Evolutionary conservation across 441 rosid species (phyloP), one percentile per base, ranked within the genome.

Genomic region (Pelargonium citronellum): DNA sequence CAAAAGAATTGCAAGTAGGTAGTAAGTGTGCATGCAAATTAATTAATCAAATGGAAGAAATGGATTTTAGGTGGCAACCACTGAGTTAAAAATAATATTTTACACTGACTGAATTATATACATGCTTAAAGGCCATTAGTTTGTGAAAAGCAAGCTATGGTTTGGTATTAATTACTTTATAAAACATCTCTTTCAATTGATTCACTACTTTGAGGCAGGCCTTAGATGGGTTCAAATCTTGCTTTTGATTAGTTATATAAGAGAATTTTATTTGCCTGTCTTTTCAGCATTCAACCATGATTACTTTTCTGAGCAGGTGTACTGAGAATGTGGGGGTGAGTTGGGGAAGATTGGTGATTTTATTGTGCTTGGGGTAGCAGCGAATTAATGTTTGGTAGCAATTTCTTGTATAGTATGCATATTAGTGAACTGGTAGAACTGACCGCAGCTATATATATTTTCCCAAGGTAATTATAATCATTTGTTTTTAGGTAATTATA

Each of bases 11-110:
- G 24, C 3, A 16, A 57, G 24, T 67, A 24, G 24, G 20, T 16
- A 64, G 8, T 17, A 62, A 15, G 6, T 4, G 16, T n/a, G 11
- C 17, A 39, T 16, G 34, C 16, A 30, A 11, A 19, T 5, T 10
- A 5, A 24, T 24, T 69, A 30, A 47, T 73, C 15, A 19, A 63
- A 24, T 43, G 58, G 62, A 22, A 55, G 10, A 64, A 66, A 51
- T 77, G 77, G 76, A 65, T 61, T 71, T 66, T 55, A 37, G 73
- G 22, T 62, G 69, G 70, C 47, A 57, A 61, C 77, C 81, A 78
- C 82, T 73, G 69, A 43, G 47, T 13, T 30, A 51, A 15, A 67
- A 44, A 53, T 71, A 17, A n/a, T 63, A 39, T 73, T 74, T 43
- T 34, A 5, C 5, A 34, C 5, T 39, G 17, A 57, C 66, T 63